Conservation (phyloP, 257 asterid genomes). For the Nicotiana obtusifolia region DNA sequence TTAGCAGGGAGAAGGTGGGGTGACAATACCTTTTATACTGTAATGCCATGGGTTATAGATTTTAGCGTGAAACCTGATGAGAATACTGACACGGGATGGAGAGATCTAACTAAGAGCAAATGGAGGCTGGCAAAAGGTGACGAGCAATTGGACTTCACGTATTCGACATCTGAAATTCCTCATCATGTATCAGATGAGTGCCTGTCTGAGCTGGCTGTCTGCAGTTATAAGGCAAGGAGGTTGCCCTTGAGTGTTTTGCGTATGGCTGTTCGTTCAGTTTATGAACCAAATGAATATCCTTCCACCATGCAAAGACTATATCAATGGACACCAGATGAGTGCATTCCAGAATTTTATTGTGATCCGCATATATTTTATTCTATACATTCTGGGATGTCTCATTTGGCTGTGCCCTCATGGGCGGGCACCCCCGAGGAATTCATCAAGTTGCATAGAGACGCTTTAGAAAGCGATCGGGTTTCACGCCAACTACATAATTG, state of each 20-base stretch:
- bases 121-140: conserved; percentile 99
- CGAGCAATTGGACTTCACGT: conserved; percentile 96
- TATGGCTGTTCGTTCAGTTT: conserved; percentile 91
- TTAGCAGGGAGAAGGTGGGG: conserved; percentile 99
- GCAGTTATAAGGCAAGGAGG: conserved; percentile 98
- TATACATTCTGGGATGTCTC: conserved; percentile 85
- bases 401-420: conserved; percentile 91
- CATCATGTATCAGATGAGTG: conserved; percentile 98
- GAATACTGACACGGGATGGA: conserved; percentile 65
- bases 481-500: conserved; percentile 76
- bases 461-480: conserved; percentile 69
- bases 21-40: conserved; percentile 76
- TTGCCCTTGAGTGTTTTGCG: conserved; percentile 78
- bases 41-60: conserved; percentile 96
- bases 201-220: conserved; percentile 97
- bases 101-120: conserved; percentile 92
- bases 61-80: conserved; percentile 76
- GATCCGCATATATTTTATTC: conserved; percentile 80
- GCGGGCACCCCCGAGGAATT: conserved; percentile 81
- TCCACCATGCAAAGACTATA: conserved; percentile 92
- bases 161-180: conserved; percentile 89
- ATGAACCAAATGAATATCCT: conserved; percentile 98
- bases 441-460: conserved; percentile 77
- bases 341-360: conserved; percentile 94
- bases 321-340: conserved; percentile 99